A percentile compares a stretch with the other conserved stretches of the same genome.
phyloP scores from a whole-genome alignment of 768 basidiomycete genomes.

The Phaffia tasmanica region DNA sequence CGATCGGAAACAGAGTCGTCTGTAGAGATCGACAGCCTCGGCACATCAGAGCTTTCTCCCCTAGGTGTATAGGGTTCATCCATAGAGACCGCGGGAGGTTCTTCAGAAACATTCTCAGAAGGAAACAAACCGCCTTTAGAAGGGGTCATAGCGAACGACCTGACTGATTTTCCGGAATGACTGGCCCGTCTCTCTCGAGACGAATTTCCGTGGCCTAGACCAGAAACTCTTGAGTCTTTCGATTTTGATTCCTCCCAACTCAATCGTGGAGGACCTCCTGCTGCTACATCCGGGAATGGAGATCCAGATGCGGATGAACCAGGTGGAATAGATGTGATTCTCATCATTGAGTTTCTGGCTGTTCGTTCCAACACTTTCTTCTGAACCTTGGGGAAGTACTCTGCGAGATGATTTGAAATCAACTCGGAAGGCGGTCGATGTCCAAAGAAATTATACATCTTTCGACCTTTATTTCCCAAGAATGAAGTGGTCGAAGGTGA shows the following conservation, averaged over 20 bases:
- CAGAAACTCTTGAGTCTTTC: not conserved
- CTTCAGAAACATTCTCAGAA: constrained; percentile 28
- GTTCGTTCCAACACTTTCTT: constrained; percentile 81
- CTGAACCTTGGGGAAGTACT: constrained; percentile 91
- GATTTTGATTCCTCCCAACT: constrained; percentile 19
- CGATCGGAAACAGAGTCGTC: constrained; percentile 29
- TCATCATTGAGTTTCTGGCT: constrained; percentile 78
- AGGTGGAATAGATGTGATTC: constrained; percentile 38
- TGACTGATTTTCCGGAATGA: too few species aligned
- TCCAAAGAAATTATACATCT: constrained; percentile 75
- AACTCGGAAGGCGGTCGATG: constrained; percentile 95
- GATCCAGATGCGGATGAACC: constrained; percentile 24
- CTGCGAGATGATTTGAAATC: constrained; percentile 83
- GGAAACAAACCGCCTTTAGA: too few species aligned
- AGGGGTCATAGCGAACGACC: too few species aligned
- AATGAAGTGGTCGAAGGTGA: constrained; percentile 38
- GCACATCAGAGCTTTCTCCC: constrained; percentile 24
- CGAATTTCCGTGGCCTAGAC: not conserved
- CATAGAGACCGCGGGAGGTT: not conserved
- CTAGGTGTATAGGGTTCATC: too few species aligned
- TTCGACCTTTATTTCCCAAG: constrained; percentile 35
- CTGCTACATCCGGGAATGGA: not conserved
- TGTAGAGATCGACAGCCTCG: constrained; percentile 34
- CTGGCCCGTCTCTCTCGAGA: too few species aligned
- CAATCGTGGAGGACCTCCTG: constrained; percentile 34